Base-by-base conservation (phyloP, 345 rosid species). In the Clarkia xantiana region DNA sequence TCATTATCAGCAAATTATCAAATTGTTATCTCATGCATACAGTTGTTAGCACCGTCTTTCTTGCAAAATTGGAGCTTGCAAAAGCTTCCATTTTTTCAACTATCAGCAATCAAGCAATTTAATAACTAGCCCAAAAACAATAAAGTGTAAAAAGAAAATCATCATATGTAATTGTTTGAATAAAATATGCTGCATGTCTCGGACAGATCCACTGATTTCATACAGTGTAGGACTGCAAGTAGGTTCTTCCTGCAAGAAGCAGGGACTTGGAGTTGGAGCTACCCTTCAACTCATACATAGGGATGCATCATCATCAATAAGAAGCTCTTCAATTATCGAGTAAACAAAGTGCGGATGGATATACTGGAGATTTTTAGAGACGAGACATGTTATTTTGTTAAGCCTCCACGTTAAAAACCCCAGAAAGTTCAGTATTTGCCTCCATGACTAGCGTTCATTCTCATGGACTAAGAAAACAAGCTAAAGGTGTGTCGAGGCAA, bases 401-500 rank as follows among this genome's bases (percentile, higher is more conserved):
- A 10, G 61, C 73, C 82, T 55, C 83, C 73, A 74, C 79, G 77
- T 71, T 56, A 29, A 60, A 76, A 54, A 69, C 71, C 67, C 71
- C 44, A 15, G 36, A 10, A 11, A n/a, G 29, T 65, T 22, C 18
- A 50, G 15, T 67, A 14, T 68, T 19, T 49, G 79, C 82, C 74
- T 63, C 76, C 19, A 58, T 66, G 81, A 78, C 85, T 67, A 71
- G 79, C 73, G 48, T 62, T n/a, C 25, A 39, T 63, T 68, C 73
- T 54, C 71, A 54, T 17, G 8, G 45, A 2, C 0, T 16, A 25
- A 19, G 67, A 68, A 73, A 77, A 64, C 64, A 61, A 60, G 83
- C 79, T 71, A 70, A 67, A 77, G 77, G 79, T 67, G 74, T 66
- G 41, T 54, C 52, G 71, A 71, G 71, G 73, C 77, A 71, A 1